These are phyloP conservation scores for Harringtonia lauricola DNA, from an alignment of 2,329 filamentous ascomycete species.

Conservation along the genomic window DNA sequence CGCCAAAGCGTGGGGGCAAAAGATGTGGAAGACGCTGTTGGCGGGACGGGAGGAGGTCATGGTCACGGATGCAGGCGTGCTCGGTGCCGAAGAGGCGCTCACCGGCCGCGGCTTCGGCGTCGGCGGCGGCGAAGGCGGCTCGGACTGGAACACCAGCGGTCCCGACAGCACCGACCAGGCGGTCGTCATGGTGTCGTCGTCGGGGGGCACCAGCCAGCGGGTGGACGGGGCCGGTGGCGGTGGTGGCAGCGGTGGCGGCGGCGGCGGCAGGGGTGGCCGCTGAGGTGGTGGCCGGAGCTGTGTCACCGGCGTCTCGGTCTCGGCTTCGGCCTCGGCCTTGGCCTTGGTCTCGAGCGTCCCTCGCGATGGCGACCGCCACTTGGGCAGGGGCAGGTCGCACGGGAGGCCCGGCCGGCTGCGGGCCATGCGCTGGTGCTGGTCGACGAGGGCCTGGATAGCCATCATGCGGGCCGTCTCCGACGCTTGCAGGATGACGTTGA, in stretches of 20 bases:
- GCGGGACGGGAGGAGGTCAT: constrained; percentile 16
- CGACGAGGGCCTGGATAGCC: constrained; percentile 21
- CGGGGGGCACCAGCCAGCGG: constrained; percentile 8
- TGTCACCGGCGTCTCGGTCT: too few relatives aligned
- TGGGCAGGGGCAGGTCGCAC: constrained; percentile 15
- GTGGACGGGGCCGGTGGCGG: constrained; percentile 6
- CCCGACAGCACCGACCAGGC: constrained; percentile 15
- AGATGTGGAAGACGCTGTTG: constrained; percentile 28
- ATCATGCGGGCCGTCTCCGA: constrained; percentile 23
- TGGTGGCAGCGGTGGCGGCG: background rate
- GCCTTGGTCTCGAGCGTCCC: background rate
- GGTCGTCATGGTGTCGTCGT: constrained; percentile 16
- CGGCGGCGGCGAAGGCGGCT: constrained; percentile 15
- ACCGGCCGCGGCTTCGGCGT: constrained; percentile 6
- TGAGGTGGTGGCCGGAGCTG: too few relatives aligned
- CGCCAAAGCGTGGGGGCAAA: constrained; percentile 27
- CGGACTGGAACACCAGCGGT: constrained; percentile 15
- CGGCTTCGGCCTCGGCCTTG: too few relatives aligned
- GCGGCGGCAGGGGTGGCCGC: too few relatives aligned
- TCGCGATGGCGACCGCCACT: constrained; percentile 2
- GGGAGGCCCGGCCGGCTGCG: constrained; percentile 18
- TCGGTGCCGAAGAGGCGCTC: too few relatives aligned
- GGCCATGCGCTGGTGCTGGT: constrained; percentile 24
- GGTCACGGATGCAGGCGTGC: background rate
- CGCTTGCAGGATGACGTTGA: constrained; percentile 20